Evolutionary conservation across 164 flowering plant species (phyloP), one percentile per base, ranked within the genome.

Genomic region (Brasenia schreberi): DNA sequence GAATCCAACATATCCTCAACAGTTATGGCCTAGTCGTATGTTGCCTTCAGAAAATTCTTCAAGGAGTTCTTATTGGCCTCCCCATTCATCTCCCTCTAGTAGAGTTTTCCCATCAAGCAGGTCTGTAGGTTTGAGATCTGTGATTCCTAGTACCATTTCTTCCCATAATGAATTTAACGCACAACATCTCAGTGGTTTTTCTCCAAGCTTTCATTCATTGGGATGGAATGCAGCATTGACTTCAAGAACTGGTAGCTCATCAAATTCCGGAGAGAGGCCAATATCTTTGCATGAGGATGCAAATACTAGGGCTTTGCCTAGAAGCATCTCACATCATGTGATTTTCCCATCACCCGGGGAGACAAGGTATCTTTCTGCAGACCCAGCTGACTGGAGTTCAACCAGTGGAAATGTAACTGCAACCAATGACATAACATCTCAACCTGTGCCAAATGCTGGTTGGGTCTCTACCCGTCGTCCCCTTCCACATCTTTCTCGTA

Each of bases 241-340:
- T 77, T 72, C 85, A 52, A 82, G 86, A 74, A 63, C 45, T 67
- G 77, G 75, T 6, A 66, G 75, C 67, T 75, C 82, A n/a, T 66
- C 82, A 42, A 76, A 56, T 64, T 67, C 78, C 17, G 77, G 74
- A 43, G 83, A 72, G 68, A 70, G 79, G 67, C 71, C 72, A 66
- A 27, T 75, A 64, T 33, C 63, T 17, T 73, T 69, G 42, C 76
- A 49, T 11, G 86, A 74, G 19, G 84, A 81, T 68, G 49, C 73
- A 63, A 76, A 69, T 61, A 62, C 83, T 62, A 78, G 84, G 73
- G 79, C 63, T 69, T 58, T 75, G 49, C 68, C 77, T 11, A 76
- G 89, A 70, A 77, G 77, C 69, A 69, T 80, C 18, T 77, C 79
- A 61, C 89, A 86, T 33, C 79, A 83, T 79, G 82, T 85, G 43